phyloP scores from a whole-genome alignment of 768 basidiomycete genomes.

The Tubosaeta brunneosetosa region DNA sequence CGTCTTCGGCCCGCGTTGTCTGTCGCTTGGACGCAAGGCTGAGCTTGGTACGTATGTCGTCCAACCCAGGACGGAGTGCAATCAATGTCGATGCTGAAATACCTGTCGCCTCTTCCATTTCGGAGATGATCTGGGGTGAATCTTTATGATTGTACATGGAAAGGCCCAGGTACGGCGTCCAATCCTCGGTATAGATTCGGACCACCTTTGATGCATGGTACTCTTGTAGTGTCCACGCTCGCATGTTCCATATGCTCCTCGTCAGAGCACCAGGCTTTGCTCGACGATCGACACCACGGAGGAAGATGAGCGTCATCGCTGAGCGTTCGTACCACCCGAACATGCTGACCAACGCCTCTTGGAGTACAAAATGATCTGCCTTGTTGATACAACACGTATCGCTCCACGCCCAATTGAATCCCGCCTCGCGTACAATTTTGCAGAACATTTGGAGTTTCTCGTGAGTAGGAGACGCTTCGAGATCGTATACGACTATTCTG shows the following conservation, averaged over 20 bases:
- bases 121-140: not conserved
- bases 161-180: not conserved
- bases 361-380: not conserved
- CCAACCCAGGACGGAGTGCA: not conserved
- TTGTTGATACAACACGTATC: too few species aligned
- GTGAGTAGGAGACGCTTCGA: not conserved
- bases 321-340: not conserved
- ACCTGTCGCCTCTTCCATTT: not conserved
- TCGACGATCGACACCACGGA: not conserved
- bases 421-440: not conserved
- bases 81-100: not conserved
- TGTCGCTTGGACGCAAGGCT: not conserved
- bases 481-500: not conserved
- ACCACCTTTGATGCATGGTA: too few species aligned
- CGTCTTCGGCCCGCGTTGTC: not conserved
- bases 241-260: not conserved
- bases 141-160: not conserved
- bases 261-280: not conserved
- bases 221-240: not conserved
- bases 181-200: not conserved
- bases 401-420: too few species aligned
- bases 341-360: not conserved
- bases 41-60: not conserved
- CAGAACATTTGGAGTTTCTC: not conserved
- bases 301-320: not conserved